A percentile compares a stretch with the other conserved stretches of the same genome.
These are phyloP conservation scores for Stagonosporopsis vannaccii DNA, from an alignment of 2,329 filamentous ascomycete genomes.

Conservation along the genomic window DNA sequence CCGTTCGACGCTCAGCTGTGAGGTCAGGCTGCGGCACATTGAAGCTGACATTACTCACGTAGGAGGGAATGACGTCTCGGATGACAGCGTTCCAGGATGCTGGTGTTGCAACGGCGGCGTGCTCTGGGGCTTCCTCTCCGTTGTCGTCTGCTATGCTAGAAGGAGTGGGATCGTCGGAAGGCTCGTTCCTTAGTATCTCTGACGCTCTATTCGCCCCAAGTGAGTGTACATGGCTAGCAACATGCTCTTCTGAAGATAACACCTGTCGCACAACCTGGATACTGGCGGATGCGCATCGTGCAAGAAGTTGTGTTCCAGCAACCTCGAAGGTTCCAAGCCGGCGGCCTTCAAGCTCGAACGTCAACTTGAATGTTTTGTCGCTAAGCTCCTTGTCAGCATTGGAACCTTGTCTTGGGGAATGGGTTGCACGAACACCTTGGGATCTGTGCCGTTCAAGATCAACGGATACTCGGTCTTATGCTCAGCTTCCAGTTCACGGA, in stretches of 20 bases:
- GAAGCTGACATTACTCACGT: slow-evolving; percentile 2
- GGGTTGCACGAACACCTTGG: background rate
- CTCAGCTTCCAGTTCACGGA: background rate
- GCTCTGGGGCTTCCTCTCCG: background rate
- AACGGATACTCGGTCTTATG: background rate
- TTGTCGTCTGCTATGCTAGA: background rate
- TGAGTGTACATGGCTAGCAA: background rate
- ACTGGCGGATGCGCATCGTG: slow-evolving; percentile 1
- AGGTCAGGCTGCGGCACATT: background rate
- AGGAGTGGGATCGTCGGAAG: background rate
- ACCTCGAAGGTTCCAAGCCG: background rate
- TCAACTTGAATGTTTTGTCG: background rate
- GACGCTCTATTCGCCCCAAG: background rate
- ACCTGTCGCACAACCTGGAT: background rate
- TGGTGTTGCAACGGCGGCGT: background rate
- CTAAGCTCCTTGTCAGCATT: background rate
- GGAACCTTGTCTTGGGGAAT: background rate
- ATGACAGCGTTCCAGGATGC: background rate
- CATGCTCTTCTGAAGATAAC: background rate
- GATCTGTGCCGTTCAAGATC: background rate
- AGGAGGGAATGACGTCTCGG: background rate
- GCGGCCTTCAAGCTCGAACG: background rate
- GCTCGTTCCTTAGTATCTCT: background rate
- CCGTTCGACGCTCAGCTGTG: background rate
- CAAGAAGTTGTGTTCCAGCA: background rate